phyloP scores from a whole-genome alignment of 2,329 filamentous ascomycete genomes.

The Paraphoma chrysanthemicola region DNA sequence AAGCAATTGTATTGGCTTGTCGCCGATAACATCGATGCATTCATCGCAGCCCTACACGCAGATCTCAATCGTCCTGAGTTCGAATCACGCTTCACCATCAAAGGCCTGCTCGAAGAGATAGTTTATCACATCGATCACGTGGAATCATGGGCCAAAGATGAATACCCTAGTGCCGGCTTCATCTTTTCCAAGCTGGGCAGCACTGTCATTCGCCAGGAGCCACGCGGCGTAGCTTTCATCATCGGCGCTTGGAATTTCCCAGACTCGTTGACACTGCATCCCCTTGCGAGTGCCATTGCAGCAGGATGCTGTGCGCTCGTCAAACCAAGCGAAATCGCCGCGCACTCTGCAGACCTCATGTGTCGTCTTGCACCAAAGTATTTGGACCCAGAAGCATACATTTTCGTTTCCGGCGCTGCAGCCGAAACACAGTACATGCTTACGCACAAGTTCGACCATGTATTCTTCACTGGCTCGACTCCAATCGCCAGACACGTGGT shows the following conservation, averaged over 20 bases:
- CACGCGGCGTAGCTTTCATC: not conserved
- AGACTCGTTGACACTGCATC: not conserved
- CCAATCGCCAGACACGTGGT: conserved; percentile 1
- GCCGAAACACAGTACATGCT: conserved; percentile 7
- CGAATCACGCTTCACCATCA: not conserved
- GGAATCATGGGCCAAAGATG: conserved; percentile 1
- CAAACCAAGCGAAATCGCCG: not conserved
- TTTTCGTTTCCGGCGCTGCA: conserved; percentile 8
- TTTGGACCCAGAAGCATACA: conserved; percentile 50
- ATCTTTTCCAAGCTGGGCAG: not conserved
- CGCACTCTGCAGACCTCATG: not conserved
- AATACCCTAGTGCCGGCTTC: not conserved
- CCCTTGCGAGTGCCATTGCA: not conserved
- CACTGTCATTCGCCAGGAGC: conserved; percentile 1
- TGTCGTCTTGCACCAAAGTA: conserved; percentile 40
- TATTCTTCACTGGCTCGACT: conserved; percentile 4
- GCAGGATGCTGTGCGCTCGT: conserved; percentile 1
- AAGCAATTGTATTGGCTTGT: conserved; percentile 4
- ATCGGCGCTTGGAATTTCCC: conserved; percentile 3
- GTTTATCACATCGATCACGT: not conserved
- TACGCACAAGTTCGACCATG: conserved; percentile 1
- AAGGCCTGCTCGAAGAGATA: not conserved
- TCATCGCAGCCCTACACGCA: not conserved
- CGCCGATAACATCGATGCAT: not conserved
- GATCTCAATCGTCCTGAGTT: conserved; percentile 1